Evolutionary conservation across 1,139 yeast species (phyloP).

Genomic region (Kurtzmaniella natalensis): DNA sequence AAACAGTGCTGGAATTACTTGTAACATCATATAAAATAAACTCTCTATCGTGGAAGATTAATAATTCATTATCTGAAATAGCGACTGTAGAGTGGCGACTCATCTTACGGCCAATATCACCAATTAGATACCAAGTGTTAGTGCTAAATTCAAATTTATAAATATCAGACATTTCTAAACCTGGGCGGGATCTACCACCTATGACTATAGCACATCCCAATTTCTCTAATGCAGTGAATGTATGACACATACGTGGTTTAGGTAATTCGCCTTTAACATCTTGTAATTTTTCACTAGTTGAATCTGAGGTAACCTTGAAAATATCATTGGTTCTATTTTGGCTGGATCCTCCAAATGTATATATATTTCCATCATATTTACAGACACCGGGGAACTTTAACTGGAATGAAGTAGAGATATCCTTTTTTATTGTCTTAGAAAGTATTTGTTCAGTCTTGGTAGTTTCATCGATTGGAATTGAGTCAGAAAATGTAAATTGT

Average conservation of each 20-base stretch:
- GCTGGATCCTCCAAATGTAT: slow-evolving; percentile 54
- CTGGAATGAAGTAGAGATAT: slow-evolving; percentile 15
- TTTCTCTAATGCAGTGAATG: slow-evolving; percentile 32
- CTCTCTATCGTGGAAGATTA: slow-evolving; percentile 43
- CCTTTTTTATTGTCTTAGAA: background rate
- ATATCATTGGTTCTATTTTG: slow-evolving; percentile 35
- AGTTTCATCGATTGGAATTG: background rate
- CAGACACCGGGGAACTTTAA: slow-evolving; percentile 49
- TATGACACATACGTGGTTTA: slow-evolving; percentile 59
- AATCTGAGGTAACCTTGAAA: slow-evolving; percentile 10
- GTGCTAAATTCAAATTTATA: slow-evolving; percentile 14
- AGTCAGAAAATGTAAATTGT: slow-evolving; percentile 6
- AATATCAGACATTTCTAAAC: slow-evolving; percentile 32
- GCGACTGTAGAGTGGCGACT: slow-evolving; percentile 51
- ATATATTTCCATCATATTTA: slow-evolving; percentile 17
- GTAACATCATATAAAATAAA: slow-evolving; percentile 18
- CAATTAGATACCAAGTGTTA: slow-evolving; percentile 30
- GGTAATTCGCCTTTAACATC: slow-evolving; percentile 16
- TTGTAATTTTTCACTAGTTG: background rate
- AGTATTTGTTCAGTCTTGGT: background rate
- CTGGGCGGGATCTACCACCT: slow-evolving; percentile 73
- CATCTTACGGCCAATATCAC: slow-evolving; percentile 40
- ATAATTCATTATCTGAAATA: slow-evolving; percentile 26
- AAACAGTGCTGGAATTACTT: slow-evolving; percentile 14
- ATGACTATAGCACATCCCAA: slow-evolving; percentile 33